Percentiles rank a stretch among this genome's conserved stretches.
Evolutionary conservation across 352 stramenopile genomes (phyloP).

Genomic region (Peronosclerospora sorghi): DNA sequence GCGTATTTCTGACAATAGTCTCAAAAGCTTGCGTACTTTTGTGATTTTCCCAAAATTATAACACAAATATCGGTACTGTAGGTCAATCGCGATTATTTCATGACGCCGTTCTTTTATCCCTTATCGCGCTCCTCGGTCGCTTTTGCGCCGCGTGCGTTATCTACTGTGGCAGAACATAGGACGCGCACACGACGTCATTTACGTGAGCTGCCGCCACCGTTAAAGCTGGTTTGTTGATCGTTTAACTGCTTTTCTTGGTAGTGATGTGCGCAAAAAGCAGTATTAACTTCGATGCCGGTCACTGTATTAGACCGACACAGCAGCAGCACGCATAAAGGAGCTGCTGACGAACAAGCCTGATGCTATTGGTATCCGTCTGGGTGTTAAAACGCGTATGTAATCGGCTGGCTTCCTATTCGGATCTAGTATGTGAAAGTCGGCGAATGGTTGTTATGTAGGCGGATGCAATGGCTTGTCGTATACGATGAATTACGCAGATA

Average conservation of each 20-base stretch:
- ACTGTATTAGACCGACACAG: slow-evolving; percentile 70
- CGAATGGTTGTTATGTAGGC: slow-evolving; percentile 25
- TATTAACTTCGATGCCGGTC: neutral
- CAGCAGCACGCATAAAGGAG: slow-evolving; percentile 80
- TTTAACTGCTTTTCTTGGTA: neutral
- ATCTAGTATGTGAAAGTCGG: neutral
- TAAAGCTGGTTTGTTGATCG: slow-evolving; percentile 49
- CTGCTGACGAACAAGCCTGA: slow-evolving; percentile 77
- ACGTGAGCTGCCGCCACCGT: slow-evolving; percentile 55
- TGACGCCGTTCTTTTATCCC: slow-evolving; percentile 27
- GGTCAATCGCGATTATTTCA: too few relatives aligned
- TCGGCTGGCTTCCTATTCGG: neutral
- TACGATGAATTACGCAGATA: slow-evolving; percentile 98
- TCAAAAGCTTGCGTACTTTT: too few relatives aligned
- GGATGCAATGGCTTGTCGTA: slow-evolving; percentile 98
- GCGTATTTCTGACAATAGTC: too few relatives aligned
- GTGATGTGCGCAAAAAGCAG: slow-evolving; percentile 3
- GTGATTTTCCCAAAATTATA: too few relatives aligned
- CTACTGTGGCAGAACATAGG: slow-evolving; percentile 26
- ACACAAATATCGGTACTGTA: too few relatives aligned
- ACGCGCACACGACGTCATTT: slow-evolving; percentile 38
- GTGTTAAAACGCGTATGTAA: slow-evolving; percentile 86
- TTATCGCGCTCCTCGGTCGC: slow-evolving; percentile 8
- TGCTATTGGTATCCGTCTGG: slow-evolving; percentile 91
- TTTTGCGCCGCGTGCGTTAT: slow-evolving; percentile 12